A percentile compares a stretch with the other conserved stretches of the same genome.
Conservation (phyloP, 257 asterid genomes). For the Solanum pimpinellifolium region DNA sequence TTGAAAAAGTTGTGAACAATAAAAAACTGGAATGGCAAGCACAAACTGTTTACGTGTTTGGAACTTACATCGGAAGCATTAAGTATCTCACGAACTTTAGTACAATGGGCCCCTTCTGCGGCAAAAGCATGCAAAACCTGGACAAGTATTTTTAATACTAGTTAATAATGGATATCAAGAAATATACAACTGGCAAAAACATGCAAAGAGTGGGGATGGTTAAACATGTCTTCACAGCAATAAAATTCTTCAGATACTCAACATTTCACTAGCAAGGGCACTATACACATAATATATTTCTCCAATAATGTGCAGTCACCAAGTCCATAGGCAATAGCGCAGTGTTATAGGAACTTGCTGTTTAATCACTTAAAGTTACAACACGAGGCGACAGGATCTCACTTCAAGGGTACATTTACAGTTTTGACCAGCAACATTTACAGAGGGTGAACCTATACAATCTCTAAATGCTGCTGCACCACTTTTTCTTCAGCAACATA, state of each 20-base stretch:
- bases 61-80: constrained; percentile 76
- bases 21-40: background rate
- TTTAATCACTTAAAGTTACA: background rate
- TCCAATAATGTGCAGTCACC: background rate
- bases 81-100: constrained; percentile 75
- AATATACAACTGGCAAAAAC: background rate
- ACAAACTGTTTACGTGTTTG: background rate
- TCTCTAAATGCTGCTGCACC: background rate
- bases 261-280: background rate
- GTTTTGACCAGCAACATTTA: background rate
- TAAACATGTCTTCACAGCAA: background rate
- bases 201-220: background rate
- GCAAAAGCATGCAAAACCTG: constrained; percentile 97
- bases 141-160: background rate
- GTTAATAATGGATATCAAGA: background rate
- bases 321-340: background rate
- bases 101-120: constrained; percentile 88
- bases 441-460: background rate
- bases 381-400: background rate
- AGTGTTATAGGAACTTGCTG: background rate
- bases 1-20: background rate
- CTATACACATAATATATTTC: background rate
- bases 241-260: background rate
- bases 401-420: background rate
- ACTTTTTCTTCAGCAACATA: background rate